Base-by-base conservation (phyloP, 352 stramenopile species). In the Globisporangium spiculum region DNA sequence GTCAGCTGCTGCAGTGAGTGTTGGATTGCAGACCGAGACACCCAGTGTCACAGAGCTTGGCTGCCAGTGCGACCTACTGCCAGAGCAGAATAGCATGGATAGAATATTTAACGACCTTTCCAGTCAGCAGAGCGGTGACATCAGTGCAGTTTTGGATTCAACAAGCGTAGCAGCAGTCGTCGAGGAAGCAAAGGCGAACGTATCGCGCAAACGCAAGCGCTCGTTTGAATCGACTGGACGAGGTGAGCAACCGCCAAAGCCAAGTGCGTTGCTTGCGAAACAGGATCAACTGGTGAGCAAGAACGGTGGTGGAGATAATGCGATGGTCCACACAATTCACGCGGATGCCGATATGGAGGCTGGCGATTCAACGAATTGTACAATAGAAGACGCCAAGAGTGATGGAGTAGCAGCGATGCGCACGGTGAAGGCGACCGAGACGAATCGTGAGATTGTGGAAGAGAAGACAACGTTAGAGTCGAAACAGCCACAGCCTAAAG, bases 221-320 rank as follows among this genome's bases (percentile, higher is more conserved):
- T 62, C 59, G 59, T 55, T 65, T 55, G 22, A 56, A 55, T 65
- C 34, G 10, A 56, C 18, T 56, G 59, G 26, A 38, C 59, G 59
- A 38, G 59, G 38, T 12, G 59, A 65, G 7, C 34, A 56, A 16
- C 41, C 59, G 22, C 41, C 59, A 20, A 52, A 27, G 9, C 36
- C 38, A 1, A 65, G 41, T 24, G 59, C 38, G 38, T 16, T 55
- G 36, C 22, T 38, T 8, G 38, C 20, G 22, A 34, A 57, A 57
- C 38, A 48, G 38, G 8, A 12, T 20, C 22, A 57, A 18, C 8
- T 48, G 32, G 22, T 4, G 20, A 41, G 0, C 32, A 62, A 26
- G 56, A 50, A 34, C 16, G 56, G 26, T 14, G 32, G 3, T 32
- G 9, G 5, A 12, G 18, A 14, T 12, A n/a, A 3, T 50, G 20